A percentile compares a stretch with the other conserved stretches of the same genome.
Evolutionary conservation across 305 asterid species (phyloP).

Genomic region (Fraxinus ornus): DNA sequence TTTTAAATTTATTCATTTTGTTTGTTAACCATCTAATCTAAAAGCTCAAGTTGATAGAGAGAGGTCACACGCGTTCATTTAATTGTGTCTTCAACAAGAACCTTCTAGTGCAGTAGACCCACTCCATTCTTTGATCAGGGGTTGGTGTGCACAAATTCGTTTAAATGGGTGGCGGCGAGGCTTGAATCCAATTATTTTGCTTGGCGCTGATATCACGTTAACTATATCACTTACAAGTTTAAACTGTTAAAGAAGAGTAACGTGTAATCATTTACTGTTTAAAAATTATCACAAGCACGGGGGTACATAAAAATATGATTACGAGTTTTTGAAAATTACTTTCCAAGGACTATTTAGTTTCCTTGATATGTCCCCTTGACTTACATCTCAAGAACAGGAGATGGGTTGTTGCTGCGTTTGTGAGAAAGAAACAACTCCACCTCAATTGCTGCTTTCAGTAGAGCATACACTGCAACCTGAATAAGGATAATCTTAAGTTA

Average conservation of each 20-base stretch:
- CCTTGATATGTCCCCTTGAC: slow-evolving; percentile 20
- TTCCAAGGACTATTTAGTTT: not conserved
- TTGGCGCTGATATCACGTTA: not conserved
- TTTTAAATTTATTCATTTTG: not conserved
- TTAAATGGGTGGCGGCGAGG: not conserved
- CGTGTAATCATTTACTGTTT: not conserved
- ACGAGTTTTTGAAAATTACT: not conserved
- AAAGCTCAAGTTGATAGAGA: not conserved
- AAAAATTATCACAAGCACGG: slow-evolving; percentile 6
- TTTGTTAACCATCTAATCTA: not conserved
- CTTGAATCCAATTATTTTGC: not conserved
- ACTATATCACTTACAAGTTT: not conserved
- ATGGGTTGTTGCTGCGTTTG: slow-evolving; percentile 58
- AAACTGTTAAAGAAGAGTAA: not conserved
- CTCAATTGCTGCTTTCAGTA: slow-evolving; percentile 62
- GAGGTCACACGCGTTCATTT: not conserved
- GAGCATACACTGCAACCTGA: slow-evolving; percentile 74
- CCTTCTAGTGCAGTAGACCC: not conserved
- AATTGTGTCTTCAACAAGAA: not conserved
- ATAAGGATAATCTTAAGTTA: slow-evolving; percentile 13
- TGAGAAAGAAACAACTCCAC: slow-evolving; percentile 71
- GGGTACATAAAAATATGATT: not conserved
- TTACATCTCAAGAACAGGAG: slow-evolving; percentile 63
- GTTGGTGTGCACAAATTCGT: not conserved
- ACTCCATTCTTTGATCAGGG: not conserved